phyloP scores from a whole-genome alignment of 2,329 filamentous ascomycete species.

The Blastomyces parvus region DNA sequence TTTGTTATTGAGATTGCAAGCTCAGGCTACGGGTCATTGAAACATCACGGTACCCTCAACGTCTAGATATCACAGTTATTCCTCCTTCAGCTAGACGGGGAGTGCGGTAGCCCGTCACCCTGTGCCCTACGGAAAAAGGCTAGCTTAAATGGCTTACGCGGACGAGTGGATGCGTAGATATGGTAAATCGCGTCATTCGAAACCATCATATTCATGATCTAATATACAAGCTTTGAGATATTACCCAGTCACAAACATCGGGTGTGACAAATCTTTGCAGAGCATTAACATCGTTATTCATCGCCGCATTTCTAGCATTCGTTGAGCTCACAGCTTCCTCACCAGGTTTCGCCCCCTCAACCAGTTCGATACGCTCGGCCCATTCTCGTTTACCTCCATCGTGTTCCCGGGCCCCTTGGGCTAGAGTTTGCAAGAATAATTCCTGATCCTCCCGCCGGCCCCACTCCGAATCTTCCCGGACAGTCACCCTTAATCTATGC shows the following conservation, averaged over 20 bases:
- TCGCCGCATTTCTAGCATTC: slow-evolving; percentile 30
- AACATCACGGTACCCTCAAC: not conserved
- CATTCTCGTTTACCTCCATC: slow-evolving; percentile 35
- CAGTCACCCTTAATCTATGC: slow-evolving; percentile 37
- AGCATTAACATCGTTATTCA: slow-evolving; percentile 22
- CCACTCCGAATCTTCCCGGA: slow-evolving; percentile 36
- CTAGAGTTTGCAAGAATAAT: slow-evolving; percentile 30
- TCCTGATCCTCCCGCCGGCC: slow-evolving; percentile 31
- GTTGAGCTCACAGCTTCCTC: slow-evolving; percentile 37
- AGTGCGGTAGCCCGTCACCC: not conserved
- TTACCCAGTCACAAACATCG: slow-evolving; percentile 27
- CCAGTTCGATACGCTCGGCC: slow-evolving; percentile 34
- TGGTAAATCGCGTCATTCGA: not conserved
- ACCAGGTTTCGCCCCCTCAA: slow-evolving; percentile 29
- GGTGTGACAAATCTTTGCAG: slow-evolving; percentile 30
- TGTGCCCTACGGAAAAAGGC: not conserved
- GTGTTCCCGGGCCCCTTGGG: slow-evolving; percentile 28
- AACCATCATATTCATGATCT: not conserved
- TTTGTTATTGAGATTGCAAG: not conserved
- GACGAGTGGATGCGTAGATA: not conserved
- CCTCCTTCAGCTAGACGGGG: not conserved
- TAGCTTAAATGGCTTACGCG: not conserved
- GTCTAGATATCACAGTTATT: not conserved
- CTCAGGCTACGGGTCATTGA: not conserved
- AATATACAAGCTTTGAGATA: slow-evolving; percentile 26